Conservation (phyloP, 192 early-diverging fungal species). For the Chytriomyces confervae region DNA sequence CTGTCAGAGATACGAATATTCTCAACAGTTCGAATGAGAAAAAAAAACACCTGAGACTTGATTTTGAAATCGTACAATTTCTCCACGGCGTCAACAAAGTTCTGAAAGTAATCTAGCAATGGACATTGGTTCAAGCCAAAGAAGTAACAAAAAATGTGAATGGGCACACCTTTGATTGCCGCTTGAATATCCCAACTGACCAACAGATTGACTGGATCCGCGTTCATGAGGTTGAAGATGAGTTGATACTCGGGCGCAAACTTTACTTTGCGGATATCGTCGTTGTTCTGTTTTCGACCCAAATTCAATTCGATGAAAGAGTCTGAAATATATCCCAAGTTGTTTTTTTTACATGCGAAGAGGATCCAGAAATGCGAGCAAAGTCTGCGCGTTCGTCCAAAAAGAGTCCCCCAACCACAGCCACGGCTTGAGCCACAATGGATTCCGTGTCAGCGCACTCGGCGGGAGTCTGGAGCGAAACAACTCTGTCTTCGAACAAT, state of each 20-base stretch:
- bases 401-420: slow-evolving; percentile 45
- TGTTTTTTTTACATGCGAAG: no score
- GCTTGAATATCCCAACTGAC: slow-evolving; percentile 85
- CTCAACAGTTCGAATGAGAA: no score
- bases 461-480: neutral
- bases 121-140: no score
- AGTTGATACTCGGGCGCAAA: slow-evolving; percentile 85
- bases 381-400: slow-evolving; percentile 34
- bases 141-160: no score
- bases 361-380: no score
- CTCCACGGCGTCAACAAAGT: slow-evolving; percentile 55
- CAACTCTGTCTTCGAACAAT: slow-evolving; percentile 6
- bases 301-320: no score
- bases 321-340: no score
- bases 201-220: slow-evolving; percentile 68
- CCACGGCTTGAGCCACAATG: neutral
- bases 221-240: slow-evolving; percentile 87
- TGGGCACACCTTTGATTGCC: slow-evolving; percentile 62
- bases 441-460: slow-evolving; percentile 8
- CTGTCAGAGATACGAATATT: no score
- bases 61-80: slow-evolving; percentile 77
- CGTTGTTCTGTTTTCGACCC: slow-evolving; percentile 19
- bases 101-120: slow-evolving; percentile 1
- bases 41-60: slow-evolving; percentile 74
- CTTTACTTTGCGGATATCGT: slow-evolving; percentile 77